Percentiles rank a stretch among this genome's conserved stretches.
Evolutionary conservation across 805 yeast genomes (phyloP).

Genomic region (Saccharomycopsis amapae): DNA sequence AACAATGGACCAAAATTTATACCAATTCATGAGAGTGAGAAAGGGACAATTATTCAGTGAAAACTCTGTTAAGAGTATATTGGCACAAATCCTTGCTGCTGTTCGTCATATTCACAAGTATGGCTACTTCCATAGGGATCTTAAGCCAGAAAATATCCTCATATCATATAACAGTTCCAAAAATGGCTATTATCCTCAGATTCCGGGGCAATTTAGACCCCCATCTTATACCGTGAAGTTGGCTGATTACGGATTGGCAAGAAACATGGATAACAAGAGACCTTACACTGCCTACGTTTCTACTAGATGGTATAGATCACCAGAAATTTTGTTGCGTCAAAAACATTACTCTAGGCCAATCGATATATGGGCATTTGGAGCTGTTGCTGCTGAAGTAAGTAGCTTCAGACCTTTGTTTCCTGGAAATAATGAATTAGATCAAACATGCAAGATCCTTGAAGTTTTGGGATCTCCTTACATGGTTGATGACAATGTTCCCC

Average conservation of each 20-base stretch:
- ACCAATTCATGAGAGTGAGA: slow-evolving; percentile 66
- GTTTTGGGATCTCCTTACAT: slow-evolving; percentile 66
- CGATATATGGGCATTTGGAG: slow-evolving; percentile 85
- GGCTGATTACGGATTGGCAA: slow-evolving; percentile 76
- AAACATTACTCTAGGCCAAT: slow-evolving; percentile 58
- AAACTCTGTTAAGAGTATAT: slow-evolving; percentile 54
- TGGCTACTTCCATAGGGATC: slow-evolving; percentile 77
- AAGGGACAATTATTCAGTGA: slow-evolving; percentile 46
- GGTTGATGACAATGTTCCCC: slow-evolving; percentile 28
- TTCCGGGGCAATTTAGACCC: slow-evolving; percentile 24
- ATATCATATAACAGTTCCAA: slow-evolving; percentile 47
- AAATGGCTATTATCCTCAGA: slow-evolving; percentile 23
- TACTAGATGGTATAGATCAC: slow-evolving; percentile 83
- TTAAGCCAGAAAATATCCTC: slow-evolving; percentile 89
- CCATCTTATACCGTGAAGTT: slow-evolving; percentile 54
- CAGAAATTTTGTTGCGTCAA: slow-evolving; percentile 66
- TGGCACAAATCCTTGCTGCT: slow-evolving; percentile 68
- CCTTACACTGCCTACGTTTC: slow-evolving; percentile 73
- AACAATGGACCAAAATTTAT: slow-evolving; percentile 72
- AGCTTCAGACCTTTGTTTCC: slow-evolving; percentile 77
- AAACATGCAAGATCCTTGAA: slow-evolving; percentile 58
- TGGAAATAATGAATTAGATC: slow-evolving; percentile 74
- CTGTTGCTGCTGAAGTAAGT: slow-evolving; percentile 67
- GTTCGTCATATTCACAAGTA: slow-evolving; percentile 71
- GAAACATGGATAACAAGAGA: slow-evolving; percentile 44